Conservation (phyloP, 2,329 filamentous ascomycete genomes). For the Moelleriella libera region DNA sequence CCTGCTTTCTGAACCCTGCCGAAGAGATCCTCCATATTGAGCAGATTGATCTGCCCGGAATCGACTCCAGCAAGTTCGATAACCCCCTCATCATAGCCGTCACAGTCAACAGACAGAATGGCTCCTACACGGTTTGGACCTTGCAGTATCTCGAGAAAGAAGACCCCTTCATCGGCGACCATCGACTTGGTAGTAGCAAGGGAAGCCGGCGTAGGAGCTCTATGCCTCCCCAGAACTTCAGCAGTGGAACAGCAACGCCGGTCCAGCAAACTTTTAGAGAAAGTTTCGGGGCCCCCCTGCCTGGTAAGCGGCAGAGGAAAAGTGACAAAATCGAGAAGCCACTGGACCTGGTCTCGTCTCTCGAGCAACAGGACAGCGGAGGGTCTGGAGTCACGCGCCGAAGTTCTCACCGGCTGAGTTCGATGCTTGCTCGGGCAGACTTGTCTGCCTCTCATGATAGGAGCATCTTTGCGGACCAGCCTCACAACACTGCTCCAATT, state of each 20-base stretch:
- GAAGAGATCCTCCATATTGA: constrained; percentile 83
- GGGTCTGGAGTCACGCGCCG: constrained; percentile 37
- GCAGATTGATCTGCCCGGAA: constrained; percentile 41
- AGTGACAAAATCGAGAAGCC: constrained; percentile 36
- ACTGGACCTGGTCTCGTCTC: constrained; percentile 50
- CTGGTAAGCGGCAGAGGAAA: constrained; percentile 38
- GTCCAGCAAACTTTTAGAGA: constrained; percentile 58
- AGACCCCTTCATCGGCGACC: constrained; percentile 34
- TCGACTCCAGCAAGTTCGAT: constrained; percentile 18
- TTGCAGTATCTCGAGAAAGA: constrained; percentile 63
- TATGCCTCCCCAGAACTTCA: constrained; percentile 52
- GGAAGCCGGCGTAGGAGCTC: constrained; percentile 43
- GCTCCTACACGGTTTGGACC: constrained; percentile 74
- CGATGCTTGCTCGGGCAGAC: constrained; percentile 75
- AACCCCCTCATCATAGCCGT: constrained; percentile 58
- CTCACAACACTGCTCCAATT: constrained; percentile 22
- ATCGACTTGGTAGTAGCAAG: constrained; percentile 30
- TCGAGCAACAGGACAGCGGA: constrained; percentile 53
- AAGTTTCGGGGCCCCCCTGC: constrained; percentile 51
- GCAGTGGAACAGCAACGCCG: constrained; percentile 66
- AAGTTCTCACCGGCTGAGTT: constrained; percentile 72
- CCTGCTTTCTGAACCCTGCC: constrained; percentile 51
- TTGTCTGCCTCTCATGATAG: constrained; percentile 75
- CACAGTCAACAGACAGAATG: constrained; percentile 65
- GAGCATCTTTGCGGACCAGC: constrained; percentile 60